Percentiles rank a stretch among this genome's conserved stretches.
Evolutionary conservation across 78 protist genomes (phyloP).

Genomic region (Polysphondylium violaceum): DNA sequence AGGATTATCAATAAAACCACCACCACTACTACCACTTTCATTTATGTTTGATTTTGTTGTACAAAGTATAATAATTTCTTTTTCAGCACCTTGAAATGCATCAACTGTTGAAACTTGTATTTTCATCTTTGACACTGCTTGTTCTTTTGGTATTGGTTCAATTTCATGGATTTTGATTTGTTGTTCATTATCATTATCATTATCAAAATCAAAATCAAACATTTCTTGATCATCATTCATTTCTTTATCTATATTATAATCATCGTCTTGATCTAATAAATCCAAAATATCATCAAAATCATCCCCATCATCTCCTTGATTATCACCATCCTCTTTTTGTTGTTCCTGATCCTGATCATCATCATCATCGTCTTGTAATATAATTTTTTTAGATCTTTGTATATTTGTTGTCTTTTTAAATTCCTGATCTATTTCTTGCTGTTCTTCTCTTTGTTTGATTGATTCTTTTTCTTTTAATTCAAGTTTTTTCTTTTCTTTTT

Average conservation of each 20-base stretch:
- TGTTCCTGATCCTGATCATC: neutral
- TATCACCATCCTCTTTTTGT: neutral
- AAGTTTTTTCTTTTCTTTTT: neutral
- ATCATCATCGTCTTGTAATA: neutral
- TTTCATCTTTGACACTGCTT: no score
- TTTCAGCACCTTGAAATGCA: conserved; percentile 94
- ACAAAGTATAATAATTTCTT: conserved; percentile 81
- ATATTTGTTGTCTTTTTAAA: neutral
- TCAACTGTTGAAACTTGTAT: conserved; percentile 86
- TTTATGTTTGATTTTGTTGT: conserved; percentile 1
- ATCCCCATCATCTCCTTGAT: neutral
- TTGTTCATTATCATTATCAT: no score
- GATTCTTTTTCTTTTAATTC: neutral
- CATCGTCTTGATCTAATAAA: neutral
- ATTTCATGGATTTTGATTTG: no score
- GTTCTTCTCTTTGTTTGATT: neutral
- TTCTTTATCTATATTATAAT: neutral
- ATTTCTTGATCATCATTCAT: conserved; percentile 1
- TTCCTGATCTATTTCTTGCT: neutral
- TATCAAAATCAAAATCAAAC: no score
- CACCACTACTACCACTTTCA: conserved; percentile 15
- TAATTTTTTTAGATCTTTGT: neutral
- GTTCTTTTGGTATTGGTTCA: neutral
- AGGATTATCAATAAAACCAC: conserved; percentile 85
- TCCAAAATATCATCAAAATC: neutral